Evolutionary conservation across 306 rosid genomes (phyloP).

Genomic region (Cicer judaicum): DNA sequence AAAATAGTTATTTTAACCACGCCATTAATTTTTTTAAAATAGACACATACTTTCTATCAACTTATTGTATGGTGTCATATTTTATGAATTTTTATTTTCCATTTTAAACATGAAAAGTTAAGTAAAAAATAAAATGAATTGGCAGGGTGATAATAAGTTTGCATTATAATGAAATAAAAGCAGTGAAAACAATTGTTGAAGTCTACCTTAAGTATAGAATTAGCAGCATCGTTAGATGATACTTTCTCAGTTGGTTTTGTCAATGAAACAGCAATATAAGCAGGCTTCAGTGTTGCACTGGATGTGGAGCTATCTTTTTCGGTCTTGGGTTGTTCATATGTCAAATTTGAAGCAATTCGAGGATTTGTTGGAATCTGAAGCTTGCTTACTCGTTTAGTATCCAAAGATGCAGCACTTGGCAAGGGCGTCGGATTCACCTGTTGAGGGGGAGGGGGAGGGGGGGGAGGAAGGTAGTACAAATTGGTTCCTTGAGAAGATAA

Average conservation of each 20-base stretch:
- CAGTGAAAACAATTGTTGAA: constrained; percentile 33
- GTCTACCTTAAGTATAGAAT: constrained; percentile 77
- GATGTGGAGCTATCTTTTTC: constrained; percentile 69
- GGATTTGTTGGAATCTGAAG: constrained; percentile 98
- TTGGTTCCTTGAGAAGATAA: constrained; percentile 61
- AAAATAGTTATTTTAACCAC: constrained; percentile 2
- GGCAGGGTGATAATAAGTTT: neutral
- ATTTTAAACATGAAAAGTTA: constrained; percentile 4
- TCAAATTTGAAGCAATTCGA: constrained; percentile 84
- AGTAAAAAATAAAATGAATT: constrained; percentile 14
- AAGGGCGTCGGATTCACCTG: constrained; percentile 57
- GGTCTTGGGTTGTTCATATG: constrained; percentile 63
- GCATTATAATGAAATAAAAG: constrained; percentile 19
- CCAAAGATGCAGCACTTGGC: constrained; percentile 68
- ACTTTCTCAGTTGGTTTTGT: constrained; percentile 67
- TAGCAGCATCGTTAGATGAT: constrained; percentile 68
- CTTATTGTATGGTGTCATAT: constrained; percentile 8
- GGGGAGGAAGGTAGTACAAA: constrained; percentile 53
- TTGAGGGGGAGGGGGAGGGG: constrained; percentile 60
- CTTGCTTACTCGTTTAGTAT: constrained; percentile 68
- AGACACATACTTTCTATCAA: constrained; percentile 4
- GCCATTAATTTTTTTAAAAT: neutral
- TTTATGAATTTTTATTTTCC: constrained; percentile 13
- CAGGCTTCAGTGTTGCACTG: constrained; percentile 68
- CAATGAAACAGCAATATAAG: constrained; percentile 80